Base-by-base conservation (phyloP, 495 filamentous ascomycete genomes). In the Aspergillus cavernicola region DNA sequence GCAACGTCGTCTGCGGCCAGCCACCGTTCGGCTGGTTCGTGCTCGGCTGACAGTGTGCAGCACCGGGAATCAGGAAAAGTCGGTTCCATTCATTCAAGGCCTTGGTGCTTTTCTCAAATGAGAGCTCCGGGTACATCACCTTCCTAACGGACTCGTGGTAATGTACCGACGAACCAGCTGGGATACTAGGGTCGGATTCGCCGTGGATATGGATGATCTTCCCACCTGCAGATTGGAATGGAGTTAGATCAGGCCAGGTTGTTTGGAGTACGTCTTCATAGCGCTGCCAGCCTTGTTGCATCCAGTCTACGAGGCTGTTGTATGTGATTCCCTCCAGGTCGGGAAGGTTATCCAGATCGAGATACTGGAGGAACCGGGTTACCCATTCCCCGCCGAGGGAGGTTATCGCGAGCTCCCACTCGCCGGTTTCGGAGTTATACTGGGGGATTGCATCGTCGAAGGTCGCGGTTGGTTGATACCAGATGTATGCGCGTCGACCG, bases 201-300 rank as follows among this genome's bases (percentile, higher is more conserved):
- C 80, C 79, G 52, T 83, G 79, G 51, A 68, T 72, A 48, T 74
- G 75, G 5, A 81, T 46, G 26, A 83, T 53, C 57, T 82, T 81
- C 11, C 77, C 77, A 19, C 80, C 80, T 2, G 67, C 61, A 0
- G 61, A 24, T 24, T 75, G 64, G 55, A 75, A 80, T 1, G 61
- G 53, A 0, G 60, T 68, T 0, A 82, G 64, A 44, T 81, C 78
- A 9, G 77, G 76, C 69, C 68, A 76, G 8, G 61, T 66, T 7
- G 63, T 68, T 31, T 67, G 64, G 5, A 69, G 58, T 2, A 49
- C 51, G 15, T 55, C 53, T 10, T 23, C 48, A 41, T 64, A 56
- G 26, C 57, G 50, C 18, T 44, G 16, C 60, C 51, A 40, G 11
- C 55, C 59, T 8, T 20, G 29, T 13, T 61, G 29, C 58, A 81